Base-by-base conservation (phyloP, 345 rosid species). In the Luvunga scandens region DNA sequence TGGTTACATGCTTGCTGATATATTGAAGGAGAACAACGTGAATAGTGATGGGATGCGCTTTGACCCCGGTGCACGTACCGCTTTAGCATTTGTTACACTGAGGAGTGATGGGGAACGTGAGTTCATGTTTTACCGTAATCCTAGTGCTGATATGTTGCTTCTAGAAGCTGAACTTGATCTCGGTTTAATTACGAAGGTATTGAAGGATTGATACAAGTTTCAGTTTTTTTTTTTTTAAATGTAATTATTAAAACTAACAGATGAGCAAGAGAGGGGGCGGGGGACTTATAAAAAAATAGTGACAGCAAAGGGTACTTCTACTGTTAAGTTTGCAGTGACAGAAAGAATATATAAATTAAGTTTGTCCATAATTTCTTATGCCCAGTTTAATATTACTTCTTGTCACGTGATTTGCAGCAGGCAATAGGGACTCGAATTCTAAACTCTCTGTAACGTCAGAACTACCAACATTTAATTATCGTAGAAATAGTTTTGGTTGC, bases 101-200 rank as follows among this genome's bases (percentile, higher is more conserved):
- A 91, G 91, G 78, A 91, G 79, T 36, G 91, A 94, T 71, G 99
- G 99, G 55, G 99, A 96, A 81, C 94, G 97, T 4, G 99, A 96
- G 69, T 96, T 96, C 86, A 96, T 96, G 98, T 96, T 94, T 79
- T 96, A 96, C 73, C 92, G 99, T 42, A 96, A 96, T 79, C 99
- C 99, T 4, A 93, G 99, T 81, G 98, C 98, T 2, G 99, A 96
- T 82, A 96, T 96, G 99, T 78, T 96, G 83, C 92, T 96, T 72
- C 81, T 80, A 78, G 98, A 89, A 82, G 82, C 83, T 69, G 97
- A 96, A 87, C 94, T 96, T 79, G 98, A 96, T 87, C 63, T 87
- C 72, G 86, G 94, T 85, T 83, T 94, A 78, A 92, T 96, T 55
- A 90, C 67, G 65, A 96, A 96, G 97, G 99, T 95, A 81, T 39